Evolutionary conservation across 2,329 filamentous ascomycete species (phyloP), one percentile per base, ranked within the genome.

Genomic region (Ascosphaera apis): DNA sequence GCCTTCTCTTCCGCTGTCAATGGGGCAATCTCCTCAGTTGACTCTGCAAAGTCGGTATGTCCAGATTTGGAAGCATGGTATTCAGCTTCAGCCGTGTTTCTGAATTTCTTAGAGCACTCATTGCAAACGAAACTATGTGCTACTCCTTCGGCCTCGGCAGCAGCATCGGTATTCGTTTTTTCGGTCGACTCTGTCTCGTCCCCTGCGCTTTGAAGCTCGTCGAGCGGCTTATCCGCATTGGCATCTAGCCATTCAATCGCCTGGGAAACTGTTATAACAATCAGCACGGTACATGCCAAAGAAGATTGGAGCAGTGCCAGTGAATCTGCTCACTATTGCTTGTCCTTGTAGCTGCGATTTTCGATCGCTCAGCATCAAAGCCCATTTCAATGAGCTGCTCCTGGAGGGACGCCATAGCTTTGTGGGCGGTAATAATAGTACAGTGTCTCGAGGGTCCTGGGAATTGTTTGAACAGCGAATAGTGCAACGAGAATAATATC

Each of bases 241-340:
- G 78, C 70, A 52, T 91, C 84, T 1, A 98, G 69, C 88, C 88
- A 98, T 59, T 92, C 80, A 39, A 98, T 68, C 36, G 88, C 88
- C 45, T 75, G 77, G 52, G 88, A 76, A 33, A 93, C 80, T 86
- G 37, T 39, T 16, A 13, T 19, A 19, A 35, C 35, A n/a, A 32
- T 25, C 5, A 31, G 16, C 11, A 16, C 25, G 11, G 15, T n/a
- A 17, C 15, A 17, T 1, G 4, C 15, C 16, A 18, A n/a, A 12
- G 9, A 27, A 31, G 13, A n/a, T 25, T 5, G 7, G 12, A 13
- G 9, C 19, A 25, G 21, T 36, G 25, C 37, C 27, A 35, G 18
- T 7, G 15, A 34, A 15, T 39, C 15, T 15, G 61, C 77, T 58
- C 62, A 82, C 83, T 59, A 39, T 78, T 78, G 42, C 83, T 82